Evolutionary conservation across 106 monocot genomes (phyloP).

Genomic region (Platanthera guangdongensis): DNA sequence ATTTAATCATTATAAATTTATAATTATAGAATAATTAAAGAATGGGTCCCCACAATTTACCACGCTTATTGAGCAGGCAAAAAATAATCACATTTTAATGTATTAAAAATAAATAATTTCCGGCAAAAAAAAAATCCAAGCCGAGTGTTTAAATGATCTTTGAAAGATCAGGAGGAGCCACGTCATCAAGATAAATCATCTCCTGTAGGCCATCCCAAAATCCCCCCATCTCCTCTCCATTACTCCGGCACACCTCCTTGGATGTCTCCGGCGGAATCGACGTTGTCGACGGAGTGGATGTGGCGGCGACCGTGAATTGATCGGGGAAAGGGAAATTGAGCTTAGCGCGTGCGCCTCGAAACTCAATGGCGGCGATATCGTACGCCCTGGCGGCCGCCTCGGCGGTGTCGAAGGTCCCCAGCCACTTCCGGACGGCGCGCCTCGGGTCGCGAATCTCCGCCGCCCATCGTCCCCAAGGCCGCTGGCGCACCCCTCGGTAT

Average conservation of each 20-base stretch:
- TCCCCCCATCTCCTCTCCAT: not conserved
- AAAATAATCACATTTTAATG: not conserved
- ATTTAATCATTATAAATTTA: too few species aligned
- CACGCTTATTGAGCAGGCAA: too few species aligned
- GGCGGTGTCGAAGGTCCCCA: conserved; percentile 81
- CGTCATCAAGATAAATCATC: not conserved
- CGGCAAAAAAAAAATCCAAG: not conserved
- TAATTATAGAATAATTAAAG: too few species aligned
- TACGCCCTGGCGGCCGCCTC: conserved; percentile 57
- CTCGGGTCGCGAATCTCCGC: conserved; percentile 9
- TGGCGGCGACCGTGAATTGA: not conserved
- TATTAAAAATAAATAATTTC: too few species aligned
- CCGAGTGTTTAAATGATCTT: not conserved
- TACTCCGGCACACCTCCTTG: not conserved
- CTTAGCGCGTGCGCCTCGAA: conserved; percentile 33
- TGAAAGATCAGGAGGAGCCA: not conserved
- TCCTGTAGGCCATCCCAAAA: conserved; percentile 9
- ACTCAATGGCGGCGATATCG: conserved; percentile 20
- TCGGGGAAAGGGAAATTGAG: conserved; percentile 30
- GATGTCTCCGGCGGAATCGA: not conserved
- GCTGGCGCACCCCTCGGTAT: conserved; percentile 3
- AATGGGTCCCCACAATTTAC: too few species aligned
- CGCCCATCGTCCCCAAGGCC: conserved; percentile 8
- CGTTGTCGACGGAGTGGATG: too few species aligned
- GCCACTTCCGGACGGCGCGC: conserved; percentile 29